Base-by-base conservation (phyloP, 1,284 basidiomycete genomes). In the Cystobasidium slooffiae region DNA sequence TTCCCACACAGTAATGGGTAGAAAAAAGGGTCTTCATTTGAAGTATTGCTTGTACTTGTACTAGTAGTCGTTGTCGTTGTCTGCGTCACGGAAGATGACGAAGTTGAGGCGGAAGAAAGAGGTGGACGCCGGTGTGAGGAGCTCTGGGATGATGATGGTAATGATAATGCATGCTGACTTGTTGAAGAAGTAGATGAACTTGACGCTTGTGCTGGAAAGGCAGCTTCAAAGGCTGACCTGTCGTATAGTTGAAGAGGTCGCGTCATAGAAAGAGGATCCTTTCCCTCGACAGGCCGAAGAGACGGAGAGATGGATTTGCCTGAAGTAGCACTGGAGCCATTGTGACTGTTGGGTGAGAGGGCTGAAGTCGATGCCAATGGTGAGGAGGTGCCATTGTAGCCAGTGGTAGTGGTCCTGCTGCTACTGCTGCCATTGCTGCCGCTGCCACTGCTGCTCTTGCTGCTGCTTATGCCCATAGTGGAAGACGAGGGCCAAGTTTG, bases 1-100 rank as follows among this genome's bases (percentile, higher is more conserved):
- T 70, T 61, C 20, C 31, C 44, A 22, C 51, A 39, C 10, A 70
- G 51, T 5, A 47, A 43, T 5, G 68, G 68, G 44, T 59, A 70
- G 41, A 70, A 49, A 22, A 63, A 63, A 47, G 61, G 61, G 47
- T 63, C 61, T 12, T 63, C n/a, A 14, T 20, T 39, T n/a, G 39
- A n/a, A n/a, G 44, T 41, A 63, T 46, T 20, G 24, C n/a, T 7
- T 4, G 8, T 63, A 20, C 9, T 16, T 8, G 61, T 6, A 7
- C 43, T 24, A 8, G 37, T 49, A 16, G 61, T 20, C 24, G 44
- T 41, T 14, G 31, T 20, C 6, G 46, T 31, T 51, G 47, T 20
- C 47, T 16, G 16, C 47, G 20, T 51, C 47, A 16, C 16, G 47
- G 16, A 20, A 22, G 56, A 59, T 22, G 46, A 63, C 6, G 61